Evolutionary conservation across 169 alveolate species (phyloP), one percentile per base, ranked within the genome.

Genomic region (Condylostoma magnum): DNA sequence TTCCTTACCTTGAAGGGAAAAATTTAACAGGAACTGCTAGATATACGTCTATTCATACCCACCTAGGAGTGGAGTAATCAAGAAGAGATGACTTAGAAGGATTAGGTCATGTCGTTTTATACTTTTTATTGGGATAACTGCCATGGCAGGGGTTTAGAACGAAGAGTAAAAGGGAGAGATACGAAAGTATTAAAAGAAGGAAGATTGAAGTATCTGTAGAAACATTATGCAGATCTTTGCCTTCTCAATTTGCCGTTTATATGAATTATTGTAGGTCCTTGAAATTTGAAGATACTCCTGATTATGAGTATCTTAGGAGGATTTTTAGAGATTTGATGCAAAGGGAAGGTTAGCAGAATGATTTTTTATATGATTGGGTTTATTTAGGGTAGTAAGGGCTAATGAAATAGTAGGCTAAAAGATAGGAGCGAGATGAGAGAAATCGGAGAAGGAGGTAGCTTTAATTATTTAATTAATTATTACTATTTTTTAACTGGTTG

Each of bases 61-160:
- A 88, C 76, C 58, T 84, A 47, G 95, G 94, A 37, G 80, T 86
- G 47, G 96, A 91, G 77, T 80, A 86, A 69, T 75, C 89, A n/a
- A 82, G 96, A 60, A 84, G 96, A 81, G 96, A 91, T 77, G 95
- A 91, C 68, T 75, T 91, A 33, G 96, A 91, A 70, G 75, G 90
- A 2, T 50, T 91, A 6, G 94, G 90, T 18, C 84, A 88, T 80
- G 94, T 91, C 2, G 30, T 91, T 43, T 77, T 88, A 33, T 91
- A 88, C 70, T 86, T 91, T 53, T 77, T 78, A 1, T 76, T 72
- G 46, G 96, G 96, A 2, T 41, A 69, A 22, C 58, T 91, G 25
- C 95, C 95, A 30, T 91, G 96, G 96, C 84, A 84, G 75, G 84
- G 90, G 28, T 69, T 33, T 27, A 30, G 27, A 3, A 15, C 52